phyloP scores from a whole-genome alignment of 768 basidiomycete species.

The Vararia minispora region DNA sequence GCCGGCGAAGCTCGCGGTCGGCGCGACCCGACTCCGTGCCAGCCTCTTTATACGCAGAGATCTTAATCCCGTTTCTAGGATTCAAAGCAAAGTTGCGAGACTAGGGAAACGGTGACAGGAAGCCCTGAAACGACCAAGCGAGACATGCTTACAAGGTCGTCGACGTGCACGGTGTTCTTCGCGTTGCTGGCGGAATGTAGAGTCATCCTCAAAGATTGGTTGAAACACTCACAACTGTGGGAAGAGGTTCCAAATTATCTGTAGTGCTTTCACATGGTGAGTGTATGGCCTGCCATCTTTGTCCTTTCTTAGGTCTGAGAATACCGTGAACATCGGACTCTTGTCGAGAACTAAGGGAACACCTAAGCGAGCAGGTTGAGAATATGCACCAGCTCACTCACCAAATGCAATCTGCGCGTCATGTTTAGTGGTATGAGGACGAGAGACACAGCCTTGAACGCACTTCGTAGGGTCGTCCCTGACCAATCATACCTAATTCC shows the following conservation, averaged over 20 bases:
- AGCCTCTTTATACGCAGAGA: slow-evolving; percentile 70
- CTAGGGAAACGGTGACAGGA: slow-evolving; percentile 20
- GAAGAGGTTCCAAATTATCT: slow-evolving; percentile 83
- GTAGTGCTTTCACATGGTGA: slow-evolving; percentile 73
- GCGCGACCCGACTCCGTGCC: slow-evolving; percentile 51
- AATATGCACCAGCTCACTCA: slow-evolving; percentile 17
- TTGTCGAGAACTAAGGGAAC: slow-evolving; percentile 66
- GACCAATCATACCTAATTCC: slow-evolving; percentile 77
- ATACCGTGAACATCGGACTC: slow-evolving; percentile 83
- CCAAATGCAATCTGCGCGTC: slow-evolving; percentile 48
- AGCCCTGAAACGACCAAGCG: slow-evolving; percentile 6
- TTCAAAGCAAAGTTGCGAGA: slow-evolving; percentile 85
- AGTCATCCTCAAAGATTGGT: slow-evolving; percentile 3
- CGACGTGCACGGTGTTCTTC: slow-evolving; percentile 76
- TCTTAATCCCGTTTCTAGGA: slow-evolving; percentile 73
- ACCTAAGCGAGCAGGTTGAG: neutral
- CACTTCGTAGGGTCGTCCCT: slow-evolving; percentile 59
- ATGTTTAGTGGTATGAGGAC: slow-evolving; percentile 1
- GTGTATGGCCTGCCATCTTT: slow-evolving; percentile 64
- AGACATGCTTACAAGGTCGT: slow-evolving; percentile 51
- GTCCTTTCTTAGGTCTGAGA: too few relatives aligned
- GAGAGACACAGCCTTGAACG: neutral
- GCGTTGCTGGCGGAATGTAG: slow-evolving; percentile 32
- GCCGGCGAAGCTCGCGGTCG: slow-evolving; percentile 59
- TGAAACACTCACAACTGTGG: slow-evolving; percentile 53